Evolutionary conservation across 2,329 filamentous ascomycete genomes (phyloP).

Genomic region (Metarhizium rileyi): DNA sequence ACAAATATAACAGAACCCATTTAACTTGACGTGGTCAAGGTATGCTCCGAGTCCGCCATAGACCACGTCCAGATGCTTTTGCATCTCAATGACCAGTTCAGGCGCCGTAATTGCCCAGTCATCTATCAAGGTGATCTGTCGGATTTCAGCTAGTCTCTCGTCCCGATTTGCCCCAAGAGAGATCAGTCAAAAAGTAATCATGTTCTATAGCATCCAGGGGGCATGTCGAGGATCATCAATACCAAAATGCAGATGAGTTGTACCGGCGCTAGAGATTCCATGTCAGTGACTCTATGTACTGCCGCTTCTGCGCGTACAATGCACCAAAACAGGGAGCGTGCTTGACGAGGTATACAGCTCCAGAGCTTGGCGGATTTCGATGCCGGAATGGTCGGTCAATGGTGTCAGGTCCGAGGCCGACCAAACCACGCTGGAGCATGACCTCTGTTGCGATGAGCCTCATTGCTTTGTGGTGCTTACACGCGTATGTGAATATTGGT

Average conservation of each 20-base stretch:
- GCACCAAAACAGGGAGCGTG: slow-evolving; percentile 58
- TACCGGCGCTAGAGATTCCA: background rate
- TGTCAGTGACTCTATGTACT: slow-evolving; percentile 28
- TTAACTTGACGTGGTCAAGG: slow-evolving; percentile 45
- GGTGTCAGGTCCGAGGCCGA: slow-evolving; percentile 59
- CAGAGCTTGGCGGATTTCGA: slow-evolving; percentile 42
- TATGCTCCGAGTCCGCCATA: slow-evolving; percentile 62
- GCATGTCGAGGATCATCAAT: slow-evolving; percentile 52
- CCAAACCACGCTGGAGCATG: slow-evolving; percentile 62
- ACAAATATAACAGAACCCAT: slow-evolving; percentile 41
- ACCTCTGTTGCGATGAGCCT: slow-evolving; percentile 58
- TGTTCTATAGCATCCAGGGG: slow-evolving; percentile 50
- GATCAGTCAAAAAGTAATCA: slow-evolving; percentile 62
- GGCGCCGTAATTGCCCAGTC: slow-evolving; percentile 59
- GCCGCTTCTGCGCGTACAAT: slow-evolving; percentile 88
- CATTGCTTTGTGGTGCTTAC: slow-evolving; percentile 41
- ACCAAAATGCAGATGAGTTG: slow-evolving; percentile 62
- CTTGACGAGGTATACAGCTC: slow-evolving; percentile 18
- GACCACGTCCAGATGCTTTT: slow-evolving; percentile 44
- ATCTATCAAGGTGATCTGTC: slow-evolving; percentile 60
- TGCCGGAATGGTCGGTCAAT: slow-evolving; percentile 57
- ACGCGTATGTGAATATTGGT: background rate
- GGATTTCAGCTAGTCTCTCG: slow-evolving; percentile 57
- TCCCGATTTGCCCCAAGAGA: slow-evolving; percentile 52
- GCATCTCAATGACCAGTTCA: slow-evolving; percentile 52